Evolutionary conservation across 2,329 filamentous ascomycete genomes (phyloP).

Genomic region (Neocucurbitaria cava): DNA sequence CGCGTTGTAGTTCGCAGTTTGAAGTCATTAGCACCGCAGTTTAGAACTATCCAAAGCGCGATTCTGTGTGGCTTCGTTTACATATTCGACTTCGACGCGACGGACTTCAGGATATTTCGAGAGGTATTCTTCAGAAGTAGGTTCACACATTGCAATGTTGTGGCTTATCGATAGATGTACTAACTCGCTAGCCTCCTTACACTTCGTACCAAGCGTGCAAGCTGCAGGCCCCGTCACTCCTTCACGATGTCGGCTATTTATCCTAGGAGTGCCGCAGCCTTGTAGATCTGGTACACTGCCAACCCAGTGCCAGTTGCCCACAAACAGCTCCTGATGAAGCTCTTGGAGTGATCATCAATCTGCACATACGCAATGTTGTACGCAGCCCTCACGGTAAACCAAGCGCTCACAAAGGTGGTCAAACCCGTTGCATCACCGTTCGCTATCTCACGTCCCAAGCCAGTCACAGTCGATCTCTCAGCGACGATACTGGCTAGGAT

Average conservation of each 20-base stretch:
- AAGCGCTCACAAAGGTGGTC: constrained; percentile 25
- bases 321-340: constrained; percentile 25
- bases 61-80: too few relatives aligned
- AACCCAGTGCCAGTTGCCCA: constrained; percentile 21
- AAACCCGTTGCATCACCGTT: constrained; percentile 27
- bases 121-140: too few relatives aligned
- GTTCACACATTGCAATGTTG: too few relatives aligned
- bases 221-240: background rate
- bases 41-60: too few relatives aligned
- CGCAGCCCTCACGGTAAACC: constrained; percentile 24
- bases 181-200: background rate
- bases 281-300: constrained; percentile 29
- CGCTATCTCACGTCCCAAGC: constrained; percentile 12
- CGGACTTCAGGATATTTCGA: too few relatives aligned
- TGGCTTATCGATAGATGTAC: background rate
- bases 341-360: constrained; percentile 27
- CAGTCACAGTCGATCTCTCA: constrained; percentile 25
- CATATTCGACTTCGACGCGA: too few relatives aligned
- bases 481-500: constrained; percentile 33
- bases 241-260: background rate
- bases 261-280: constrained; percentile 28
- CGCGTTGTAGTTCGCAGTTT: too few relatives aligned
- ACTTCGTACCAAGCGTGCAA: background rate
- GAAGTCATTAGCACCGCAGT: too few relatives aligned
- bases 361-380: constrained; percentile 29